Evolutionary conservation across 768 basidiomycete species (phyloP).

Genomic region (Termitomyces sp.): DNA sequence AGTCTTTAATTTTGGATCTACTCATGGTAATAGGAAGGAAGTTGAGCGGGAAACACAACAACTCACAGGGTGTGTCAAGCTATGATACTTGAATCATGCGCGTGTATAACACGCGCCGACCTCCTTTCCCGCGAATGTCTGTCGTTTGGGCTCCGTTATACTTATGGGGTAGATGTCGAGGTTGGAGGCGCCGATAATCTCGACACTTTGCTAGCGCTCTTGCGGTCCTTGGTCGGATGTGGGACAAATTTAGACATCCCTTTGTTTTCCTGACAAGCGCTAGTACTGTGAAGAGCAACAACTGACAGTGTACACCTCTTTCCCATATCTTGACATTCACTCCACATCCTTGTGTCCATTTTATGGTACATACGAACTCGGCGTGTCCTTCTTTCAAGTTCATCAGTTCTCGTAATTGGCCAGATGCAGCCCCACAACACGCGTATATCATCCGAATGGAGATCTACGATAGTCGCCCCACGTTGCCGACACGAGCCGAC

Average conservation of each 20-base stretch:
- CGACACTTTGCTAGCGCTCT: not conserved
- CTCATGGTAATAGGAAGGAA: not conserved
- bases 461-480: not conserved
- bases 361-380: constrained; percentile 72
- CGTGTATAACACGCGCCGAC: not conserved
- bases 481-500: not conserved
- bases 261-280: not conserved
- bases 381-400: constrained; percentile 49
- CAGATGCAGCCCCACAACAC: constrained; percentile 36
- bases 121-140: not conserved
- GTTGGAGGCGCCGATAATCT: not conserved
- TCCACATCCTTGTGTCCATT: constrained; percentile 31
- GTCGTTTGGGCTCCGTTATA: not conserved
- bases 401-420: constrained; percentile 56
- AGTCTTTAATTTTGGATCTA: not conserved
- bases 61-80: not conserved
- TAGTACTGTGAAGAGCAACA: not conserved
- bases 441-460: constrained; percentile 9
- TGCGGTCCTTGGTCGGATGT: not conserved
- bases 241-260: not conserved
- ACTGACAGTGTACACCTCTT: not conserved
- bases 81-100: not conserved
- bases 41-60: not conserved
- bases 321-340: not conserved
- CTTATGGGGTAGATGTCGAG: no score